A percentile compares a stretch with the other conserved stretches of the same genome.
phyloP scores from a whole-genome alignment of 768 basidiomycete species.

The Trichaptum fuscoviolaceum region DNA sequence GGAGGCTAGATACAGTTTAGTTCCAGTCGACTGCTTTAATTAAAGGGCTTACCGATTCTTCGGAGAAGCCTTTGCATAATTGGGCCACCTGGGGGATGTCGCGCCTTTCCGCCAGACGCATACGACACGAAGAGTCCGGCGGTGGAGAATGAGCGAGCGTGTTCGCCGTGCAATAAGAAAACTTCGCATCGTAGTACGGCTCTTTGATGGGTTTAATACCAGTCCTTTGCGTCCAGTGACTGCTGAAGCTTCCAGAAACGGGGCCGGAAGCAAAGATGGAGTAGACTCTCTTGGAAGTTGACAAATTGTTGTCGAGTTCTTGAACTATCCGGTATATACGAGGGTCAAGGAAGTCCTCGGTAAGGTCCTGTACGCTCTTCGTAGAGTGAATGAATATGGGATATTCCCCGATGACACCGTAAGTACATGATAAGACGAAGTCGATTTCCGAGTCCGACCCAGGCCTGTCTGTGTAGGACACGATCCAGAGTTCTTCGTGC shows the following conservation, averaged over 20 bases:
- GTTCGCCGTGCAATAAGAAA: constrained; percentile 46
- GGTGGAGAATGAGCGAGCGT: constrained; percentile 24
- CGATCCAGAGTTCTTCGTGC: constrained; percentile 25
- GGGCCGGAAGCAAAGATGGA: constrained; percentile 57
- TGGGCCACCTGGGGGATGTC: constrained; percentile 33
- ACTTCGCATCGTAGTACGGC: constrained; percentile 50
- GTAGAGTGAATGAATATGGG: constrained; percentile 58
- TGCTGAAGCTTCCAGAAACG: constrained; percentile 41
- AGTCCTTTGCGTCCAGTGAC: constrained; percentile 43
- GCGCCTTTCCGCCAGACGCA: constrained; percentile 38
- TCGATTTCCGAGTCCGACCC: constrained; percentile 23
- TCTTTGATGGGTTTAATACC: constrained; percentile 30
- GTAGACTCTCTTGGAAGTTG: constrained; percentile 41
- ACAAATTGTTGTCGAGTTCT: constrained; percentile 31
- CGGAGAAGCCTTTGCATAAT: constrained; percentile 53
- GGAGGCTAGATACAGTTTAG: constrained; percentile 37
- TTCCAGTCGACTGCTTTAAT: not conserved
- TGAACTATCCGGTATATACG: constrained; percentile 39
- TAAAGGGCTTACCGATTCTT: constrained; percentile 43
- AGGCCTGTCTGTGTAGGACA: constrained; percentile 13
- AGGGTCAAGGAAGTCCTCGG: constrained; percentile 28
- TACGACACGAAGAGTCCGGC: constrained; percentile 24
- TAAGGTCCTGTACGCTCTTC: constrained; percentile 24
- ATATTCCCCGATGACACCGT: constrained; percentile 50
- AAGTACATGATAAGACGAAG: constrained; percentile 56